These are phyloP conservation scores for Solanum gracilifrons DNA, from an alignment of 257 asterid species.

Conservation along the genomic window DNA sequence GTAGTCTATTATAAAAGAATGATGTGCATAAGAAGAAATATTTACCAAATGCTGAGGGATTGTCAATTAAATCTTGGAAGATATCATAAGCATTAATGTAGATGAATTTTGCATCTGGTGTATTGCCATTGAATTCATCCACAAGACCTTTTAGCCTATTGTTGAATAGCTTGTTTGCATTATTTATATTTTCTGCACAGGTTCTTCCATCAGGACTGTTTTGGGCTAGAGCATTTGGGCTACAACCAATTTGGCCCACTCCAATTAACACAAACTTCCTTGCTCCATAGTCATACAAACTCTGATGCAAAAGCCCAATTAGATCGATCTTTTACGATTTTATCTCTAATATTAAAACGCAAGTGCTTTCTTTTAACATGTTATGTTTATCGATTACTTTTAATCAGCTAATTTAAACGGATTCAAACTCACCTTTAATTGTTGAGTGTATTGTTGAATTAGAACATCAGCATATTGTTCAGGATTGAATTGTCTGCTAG, in stretches of 20 bases:
- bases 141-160: constrained; percentile 44
- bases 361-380: neutral
- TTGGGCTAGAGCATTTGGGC: constrained; percentile 91
- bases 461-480: constrained; percentile 29
- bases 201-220: constrained; percentile 77
- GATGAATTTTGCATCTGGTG: constrained; percentile 52
- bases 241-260: constrained; percentile 88
- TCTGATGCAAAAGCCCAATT: constrained; percentile 7
- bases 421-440: constrained; percentile 12
- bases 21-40: neutral
- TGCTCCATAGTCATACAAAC: constrained; percentile 62
- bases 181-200: constrained; percentile 58
- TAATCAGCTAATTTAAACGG: neutral
- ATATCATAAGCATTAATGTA: constrained; percentile 70
- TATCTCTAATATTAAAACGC: neutral
- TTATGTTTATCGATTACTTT: neutral
- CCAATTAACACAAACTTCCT: constrained; percentile 60
- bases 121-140: constrained; percentile 48
- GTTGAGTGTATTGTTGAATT: constrained; percentile 25
- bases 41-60: constrained; percentile 62
- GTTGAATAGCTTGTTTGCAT: constrained; percentile 66
- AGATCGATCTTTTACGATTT: neutral
- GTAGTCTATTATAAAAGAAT: neutral
- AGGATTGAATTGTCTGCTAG: constrained; percentile 24
- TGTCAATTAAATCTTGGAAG: constrained; percentile 66